phyloP scores from a whole-genome alignment of 352 stramenopile genomes.

The Phytopythium aichiense region DNA sequence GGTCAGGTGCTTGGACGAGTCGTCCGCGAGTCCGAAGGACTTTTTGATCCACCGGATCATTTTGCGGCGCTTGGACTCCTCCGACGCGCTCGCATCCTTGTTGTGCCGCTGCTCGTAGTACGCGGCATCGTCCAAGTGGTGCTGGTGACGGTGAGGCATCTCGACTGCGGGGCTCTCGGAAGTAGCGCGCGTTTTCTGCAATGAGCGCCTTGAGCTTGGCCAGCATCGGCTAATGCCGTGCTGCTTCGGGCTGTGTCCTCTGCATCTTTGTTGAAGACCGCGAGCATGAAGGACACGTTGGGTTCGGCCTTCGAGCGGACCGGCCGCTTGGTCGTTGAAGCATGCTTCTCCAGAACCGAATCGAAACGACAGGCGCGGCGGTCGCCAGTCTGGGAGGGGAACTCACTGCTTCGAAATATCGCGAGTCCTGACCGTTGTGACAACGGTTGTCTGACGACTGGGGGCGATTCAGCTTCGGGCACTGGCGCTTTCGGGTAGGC shows the following conservation, averaged over 20 bases:
- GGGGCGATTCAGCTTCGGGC: no score
- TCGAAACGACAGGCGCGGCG: no score
- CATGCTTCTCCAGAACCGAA: no score
- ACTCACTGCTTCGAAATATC: no score
- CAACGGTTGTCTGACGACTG: not conserved
- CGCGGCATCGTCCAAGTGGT: conserved; percentile 2
- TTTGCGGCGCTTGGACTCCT: conserved; percentile 51
- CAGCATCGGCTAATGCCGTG: not conserved
- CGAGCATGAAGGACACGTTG: no score
- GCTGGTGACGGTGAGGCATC: conserved; percentile 9
- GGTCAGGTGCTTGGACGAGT: no score
- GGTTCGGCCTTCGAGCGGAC: no score
- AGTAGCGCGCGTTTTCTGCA: not conserved
- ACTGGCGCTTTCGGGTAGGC: no score
- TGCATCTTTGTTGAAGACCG: not conserved
- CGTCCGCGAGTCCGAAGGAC: conserved; percentile 30
- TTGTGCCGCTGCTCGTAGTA: conserved; percentile 40
- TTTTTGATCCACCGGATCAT: conserved; percentile 65
- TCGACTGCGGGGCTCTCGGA: not conserved
- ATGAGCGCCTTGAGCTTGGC: not conserved
- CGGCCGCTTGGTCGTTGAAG: no score
- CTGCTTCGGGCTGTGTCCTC: no score
- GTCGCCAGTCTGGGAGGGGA: no score
- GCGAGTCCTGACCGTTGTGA: no score
- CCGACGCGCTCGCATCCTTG: conserved; percentile 20